Evolutionary conservation across 2,329 filamentous ascomycete genomes (phyloP), one percentile per base, ranked within the genome.

Genomic region (Diaporthe aspalathi): DNA sequence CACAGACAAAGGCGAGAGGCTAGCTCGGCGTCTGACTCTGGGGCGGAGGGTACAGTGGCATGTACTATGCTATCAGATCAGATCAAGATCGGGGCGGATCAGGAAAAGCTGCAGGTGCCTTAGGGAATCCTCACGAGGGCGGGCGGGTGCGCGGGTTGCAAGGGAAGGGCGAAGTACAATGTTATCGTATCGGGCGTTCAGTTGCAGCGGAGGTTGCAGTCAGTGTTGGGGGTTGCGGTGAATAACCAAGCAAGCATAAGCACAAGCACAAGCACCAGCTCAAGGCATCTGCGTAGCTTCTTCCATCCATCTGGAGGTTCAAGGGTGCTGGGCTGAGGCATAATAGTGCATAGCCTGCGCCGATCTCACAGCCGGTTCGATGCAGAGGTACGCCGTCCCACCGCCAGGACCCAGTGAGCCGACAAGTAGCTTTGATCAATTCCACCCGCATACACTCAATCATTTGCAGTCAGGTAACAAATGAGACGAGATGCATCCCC

Each of bases 1-100:
- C 74, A 73, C 73, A 73, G 74, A 5, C 71, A 50, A 75, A 68
- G 68, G 65, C 68, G 65, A 56, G 38, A 66, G 54, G 60, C 47
- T 71, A 60, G 60, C 65, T 62, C 50, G 50, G 56, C 45, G 29
- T 40, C 52, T 47, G 50, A 49, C 62, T 56, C 71, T 68, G 65
- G 50, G 47, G 43, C 43, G 63, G 56, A 38, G 38, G 47, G 45
- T 50, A 29, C 54, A 63, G 54, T 40, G 40, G 60, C 50, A 29
- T 32, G 50, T 50, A 50, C 38, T 68, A 70, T 63, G 56, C 43
- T 70, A 66, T 71, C 60, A 69, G 67, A 35, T 49, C 47, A 32
- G 22, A 24, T 54, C 47, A 7, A n/a, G 40, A 27, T 43, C 63
- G 16, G 67, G 6, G 27, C 52, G 17, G 29, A 67, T 35, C 50